Evolutionary conservation across 306 rosid species (phyloP).

Genomic region (Fagus crenata): DNA sequence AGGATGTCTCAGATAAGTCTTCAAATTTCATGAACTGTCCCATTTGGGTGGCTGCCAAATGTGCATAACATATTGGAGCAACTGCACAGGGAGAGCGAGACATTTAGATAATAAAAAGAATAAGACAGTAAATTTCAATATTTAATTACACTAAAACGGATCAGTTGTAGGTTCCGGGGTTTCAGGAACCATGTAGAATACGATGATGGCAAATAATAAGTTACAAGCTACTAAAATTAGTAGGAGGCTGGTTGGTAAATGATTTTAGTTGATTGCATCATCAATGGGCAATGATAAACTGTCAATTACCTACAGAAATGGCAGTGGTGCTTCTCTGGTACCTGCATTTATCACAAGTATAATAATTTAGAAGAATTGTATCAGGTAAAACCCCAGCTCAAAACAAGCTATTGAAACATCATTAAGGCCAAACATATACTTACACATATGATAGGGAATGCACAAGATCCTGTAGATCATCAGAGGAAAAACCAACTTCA

Average conservation of each 20-base stretch:
- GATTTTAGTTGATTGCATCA: too few relatives aligned
- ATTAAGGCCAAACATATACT: slow-evolving; percentile 35
- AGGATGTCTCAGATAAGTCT: slow-evolving; percentile 74
- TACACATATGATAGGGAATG: slow-evolving; percentile 95
- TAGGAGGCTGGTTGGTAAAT: background rate
- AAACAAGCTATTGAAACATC: background rate
- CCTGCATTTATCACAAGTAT: slow-evolving; percentile 37
- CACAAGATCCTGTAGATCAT: slow-evolving; percentile 88
- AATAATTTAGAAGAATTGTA: background rate
- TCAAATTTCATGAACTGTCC: slow-evolving; percentile 80
- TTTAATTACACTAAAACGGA: background rate
- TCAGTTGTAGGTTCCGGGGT: background rate
- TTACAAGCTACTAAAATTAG: background rate
- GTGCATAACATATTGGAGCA: slow-evolving; percentile 94
- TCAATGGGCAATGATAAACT: background rate
- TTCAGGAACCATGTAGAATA: background rate
- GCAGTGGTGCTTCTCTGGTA: slow-evolving; percentile 97
- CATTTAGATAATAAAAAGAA: background rate
- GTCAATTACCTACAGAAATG: slow-evolving; percentile 71
- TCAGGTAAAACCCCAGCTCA: background rate
- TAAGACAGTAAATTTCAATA: background rate
- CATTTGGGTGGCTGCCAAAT: slow-evolving; percentile 80
- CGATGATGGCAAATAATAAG: background rate
- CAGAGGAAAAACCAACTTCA: slow-evolving; percentile 76
- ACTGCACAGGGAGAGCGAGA: slow-evolving; percentile 43